A percentile compares a stretch with the other conserved stretches of the same genome.
Conservation (phyloP, 2,329 filamentous ascomycete genomes). For the Sporothrix pseudoabietina region DNA sequence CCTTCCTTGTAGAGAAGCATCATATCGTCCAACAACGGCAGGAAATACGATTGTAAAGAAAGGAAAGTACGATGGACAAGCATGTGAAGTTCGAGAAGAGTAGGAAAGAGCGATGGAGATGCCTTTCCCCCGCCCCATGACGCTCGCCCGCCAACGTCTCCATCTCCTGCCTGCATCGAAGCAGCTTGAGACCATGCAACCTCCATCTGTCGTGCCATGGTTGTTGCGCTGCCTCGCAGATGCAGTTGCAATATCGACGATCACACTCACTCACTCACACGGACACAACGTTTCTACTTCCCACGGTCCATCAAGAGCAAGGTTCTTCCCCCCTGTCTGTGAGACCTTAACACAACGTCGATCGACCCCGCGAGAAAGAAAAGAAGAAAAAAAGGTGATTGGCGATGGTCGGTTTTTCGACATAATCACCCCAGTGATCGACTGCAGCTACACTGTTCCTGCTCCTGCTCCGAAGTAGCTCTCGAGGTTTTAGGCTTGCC, state of each 20-base stretch:
- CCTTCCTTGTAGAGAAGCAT: conserved; percentile 5
- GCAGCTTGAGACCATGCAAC: neutral
- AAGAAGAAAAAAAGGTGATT: neutral
- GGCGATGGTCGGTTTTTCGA: neutral
- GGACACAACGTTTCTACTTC: neutral
- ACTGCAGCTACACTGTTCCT: neutral
- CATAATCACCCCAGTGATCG: conserved; percentile 11
- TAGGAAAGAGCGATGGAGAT: neutral
- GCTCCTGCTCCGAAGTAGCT: neutral
- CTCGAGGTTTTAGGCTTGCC: neutral
- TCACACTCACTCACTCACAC: neutral
- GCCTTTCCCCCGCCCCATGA: neutral
- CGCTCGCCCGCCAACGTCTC: conserved; percentile 9
- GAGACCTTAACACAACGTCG: neutral
- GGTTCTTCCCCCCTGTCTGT: neutral
- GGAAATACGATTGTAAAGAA: neutral
- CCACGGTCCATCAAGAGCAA: neutral
- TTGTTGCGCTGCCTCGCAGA: neutral
- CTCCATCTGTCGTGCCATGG: neutral
- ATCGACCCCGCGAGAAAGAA: neutral
- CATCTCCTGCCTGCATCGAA: neutral
- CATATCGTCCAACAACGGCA: too few relatives aligned
- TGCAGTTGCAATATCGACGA: neutral
- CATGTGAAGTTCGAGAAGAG: neutral
- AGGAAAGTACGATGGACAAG: neutral